Base-by-base conservation (phyloP, 306 rosid species). In the Glycine latifolia region DNA sequence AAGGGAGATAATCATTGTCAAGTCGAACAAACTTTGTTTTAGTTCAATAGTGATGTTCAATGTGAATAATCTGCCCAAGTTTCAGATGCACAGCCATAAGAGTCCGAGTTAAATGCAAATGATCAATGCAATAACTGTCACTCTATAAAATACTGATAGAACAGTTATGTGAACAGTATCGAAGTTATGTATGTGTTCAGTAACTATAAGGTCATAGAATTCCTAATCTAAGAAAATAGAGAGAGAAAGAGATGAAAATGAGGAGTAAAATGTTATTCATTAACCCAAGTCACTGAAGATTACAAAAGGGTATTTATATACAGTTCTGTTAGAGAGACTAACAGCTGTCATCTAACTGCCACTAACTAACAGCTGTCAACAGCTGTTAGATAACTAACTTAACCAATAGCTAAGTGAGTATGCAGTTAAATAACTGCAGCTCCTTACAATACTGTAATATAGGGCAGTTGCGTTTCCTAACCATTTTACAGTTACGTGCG, bases 1-100 rank as follows among this genome's bases (percentile, higher is more conserved):
- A 33, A 69, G 47, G 17, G 68, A 47, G 71, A 52, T 43, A 52
- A 20, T 49, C 73, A 69, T 65, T 78, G 58, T 55, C 71, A 65
- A 13, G 41, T 61, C 37, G 8, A 59, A 17, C 48, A 7, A 44
- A 44, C 48, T 44, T 44, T 44, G 48, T 44, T 44, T 44, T 1
- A 63, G 20, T 13, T 7, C 17, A 35, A 6, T 11, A 2, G 70
- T 63, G 10, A 37, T 33, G 68, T 35, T 35, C 47, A 17, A 35
- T 13, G 10, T 65, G 47, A 79, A 10, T 33, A 79, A 47, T 79
- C 26, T 79, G 11, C 20, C 20, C 53, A 71, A 10, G 31, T 80
- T 71, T 71, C 15, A 15, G 15, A 49, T 48, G 26, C 78, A 73
- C 52, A 17, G 1, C 8, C 49, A 49, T 20, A 20, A 8, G 41